Percentiles rank a stretch among this genome's conserved stretches.
Conservation (phyloP, 805 yeast species). For the Wickerhamiella musiphila region DNA sequence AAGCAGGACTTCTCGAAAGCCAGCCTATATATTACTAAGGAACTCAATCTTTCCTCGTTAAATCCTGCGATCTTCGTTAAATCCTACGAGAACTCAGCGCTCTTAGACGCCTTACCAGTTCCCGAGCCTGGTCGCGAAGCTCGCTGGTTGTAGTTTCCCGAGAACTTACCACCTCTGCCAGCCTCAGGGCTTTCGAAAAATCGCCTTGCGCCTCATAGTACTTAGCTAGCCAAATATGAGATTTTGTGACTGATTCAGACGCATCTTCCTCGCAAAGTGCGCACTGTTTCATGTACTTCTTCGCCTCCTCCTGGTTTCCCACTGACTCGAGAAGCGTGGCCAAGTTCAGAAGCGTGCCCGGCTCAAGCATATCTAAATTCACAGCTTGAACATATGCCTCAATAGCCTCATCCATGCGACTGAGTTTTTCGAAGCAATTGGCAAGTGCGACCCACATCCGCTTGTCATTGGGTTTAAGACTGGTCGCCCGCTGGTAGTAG, state of each 20-base stretch:
- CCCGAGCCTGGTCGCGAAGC: no score
- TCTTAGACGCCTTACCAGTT: no score
- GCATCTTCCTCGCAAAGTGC: conserved; percentile 14
- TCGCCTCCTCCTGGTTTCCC: conserved; percentile 36
- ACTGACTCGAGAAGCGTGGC: conserved; percentile 49
- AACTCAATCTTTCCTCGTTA: no score
- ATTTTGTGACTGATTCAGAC: conserved; percentile 50
- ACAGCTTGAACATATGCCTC: conserved; percentile 70
- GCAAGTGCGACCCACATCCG: conserved; percentile 96
- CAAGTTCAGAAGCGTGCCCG: conserved; percentile 41
- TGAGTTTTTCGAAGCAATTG: conserved; percentile 67
- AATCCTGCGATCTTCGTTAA: no score
- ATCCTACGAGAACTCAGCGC: no score
- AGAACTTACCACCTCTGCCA: conserved; percentile 57
- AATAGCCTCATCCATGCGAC: conserved; percentile 53
- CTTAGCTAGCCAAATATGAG: conserved; percentile 74
- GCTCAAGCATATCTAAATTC: conserved; percentile 36
- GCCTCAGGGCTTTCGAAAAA: conserved; percentile 51
- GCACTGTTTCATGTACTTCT: conserved; percentile 47
- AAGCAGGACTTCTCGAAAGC: no score
- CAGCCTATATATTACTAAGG: no score
- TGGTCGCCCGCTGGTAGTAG: conserved; percentile 81
- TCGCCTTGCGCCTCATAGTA: conserved; percentile 38
- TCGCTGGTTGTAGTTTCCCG: no score
- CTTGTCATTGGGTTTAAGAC: conserved; percentile 72